These are phyloP conservation scores for Calonectria crousiana DNA, from an alignment of 2,329 filamentous ascomycete species.

Conservation along the genomic window DNA sequence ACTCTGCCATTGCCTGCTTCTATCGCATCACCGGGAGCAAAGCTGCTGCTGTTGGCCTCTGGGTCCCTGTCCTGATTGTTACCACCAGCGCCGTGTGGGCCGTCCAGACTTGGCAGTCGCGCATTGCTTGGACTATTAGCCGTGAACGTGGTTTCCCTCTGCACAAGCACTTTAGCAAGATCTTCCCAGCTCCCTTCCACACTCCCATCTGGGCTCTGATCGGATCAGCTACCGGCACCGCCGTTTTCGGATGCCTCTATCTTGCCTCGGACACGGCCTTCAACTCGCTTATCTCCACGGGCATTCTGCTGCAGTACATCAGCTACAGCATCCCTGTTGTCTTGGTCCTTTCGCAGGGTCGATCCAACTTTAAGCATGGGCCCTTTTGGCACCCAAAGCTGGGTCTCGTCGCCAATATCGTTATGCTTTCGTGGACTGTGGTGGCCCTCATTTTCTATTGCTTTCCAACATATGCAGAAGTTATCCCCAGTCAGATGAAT, in stretches of 20 bases:
- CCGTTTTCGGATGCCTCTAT: constrained; percentile 45
- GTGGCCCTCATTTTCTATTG: constrained; percentile 44
- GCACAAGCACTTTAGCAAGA: constrained; percentile 37
- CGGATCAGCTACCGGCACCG: constrained; percentile 38
- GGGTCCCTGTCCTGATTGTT: constrained; percentile 39
- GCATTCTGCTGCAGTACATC: constrained; percentile 43
- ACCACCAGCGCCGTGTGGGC: constrained; percentile 41
- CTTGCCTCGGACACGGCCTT: constrained; percentile 44
- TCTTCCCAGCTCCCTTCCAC: constrained; percentile 37
- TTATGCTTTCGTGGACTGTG: constrained; percentile 41
- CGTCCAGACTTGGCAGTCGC: constrained; percentile 47
- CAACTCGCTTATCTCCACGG: constrained; percentile 42
- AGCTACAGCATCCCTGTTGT: constrained; percentile 45
- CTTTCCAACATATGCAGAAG: constrained; percentile 42
- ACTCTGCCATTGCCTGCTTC: constrained; percentile 38
- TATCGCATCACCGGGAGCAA: constrained; percentile 40
- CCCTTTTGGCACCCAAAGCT: constrained; percentile 44
- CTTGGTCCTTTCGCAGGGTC: constrained; percentile 37
- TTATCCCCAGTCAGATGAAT: constrained; percentile 40
- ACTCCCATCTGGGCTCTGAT: constrained; percentile 43
- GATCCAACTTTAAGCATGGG: constrained; percentile 41
- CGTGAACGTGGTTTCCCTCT: constrained; percentile 43
- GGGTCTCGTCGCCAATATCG: constrained; percentile 40
- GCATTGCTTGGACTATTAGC: constrained; percentile 45
- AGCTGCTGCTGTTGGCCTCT: constrained; percentile 39